Conservation (phyloP, 805 yeast genomes). For the Sporopachydermia quercuum region DNA sequence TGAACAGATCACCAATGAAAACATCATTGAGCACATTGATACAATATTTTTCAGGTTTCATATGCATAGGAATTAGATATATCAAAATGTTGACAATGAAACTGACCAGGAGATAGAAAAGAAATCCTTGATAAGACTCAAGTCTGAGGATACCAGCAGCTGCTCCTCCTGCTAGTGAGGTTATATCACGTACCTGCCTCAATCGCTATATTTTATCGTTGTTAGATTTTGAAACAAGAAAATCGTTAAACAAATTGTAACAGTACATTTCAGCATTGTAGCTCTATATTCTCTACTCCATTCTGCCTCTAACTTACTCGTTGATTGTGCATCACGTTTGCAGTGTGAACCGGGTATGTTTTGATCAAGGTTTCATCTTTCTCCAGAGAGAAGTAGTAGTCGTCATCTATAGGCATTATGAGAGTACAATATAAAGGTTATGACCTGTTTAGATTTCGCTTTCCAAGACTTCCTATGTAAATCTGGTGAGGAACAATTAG, state of each 20-base stretch:
- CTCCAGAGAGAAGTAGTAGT: neutral
- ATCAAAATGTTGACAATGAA: constrained; percentile 20
- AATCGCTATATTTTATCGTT: neutral
- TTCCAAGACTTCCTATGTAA: no score
- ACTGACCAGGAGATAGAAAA: constrained; percentile 25
- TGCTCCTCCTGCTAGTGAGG: constrained; percentile 34
- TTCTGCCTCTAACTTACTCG: no score
- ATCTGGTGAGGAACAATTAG: no score
- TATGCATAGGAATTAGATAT: constrained; percentile 20
- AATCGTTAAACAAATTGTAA: no score
- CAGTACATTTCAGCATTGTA: no score
- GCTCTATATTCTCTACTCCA: no score
- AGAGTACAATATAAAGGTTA: no score
- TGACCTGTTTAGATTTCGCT: no score
- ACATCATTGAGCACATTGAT: constrained; percentile 25
- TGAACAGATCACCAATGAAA: constrained; percentile 27
- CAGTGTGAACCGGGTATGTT: neutral
- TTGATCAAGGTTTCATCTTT: neutral
- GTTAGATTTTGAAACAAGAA: no score
- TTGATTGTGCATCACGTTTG: neutral
- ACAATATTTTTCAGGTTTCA: constrained; percentile 24
- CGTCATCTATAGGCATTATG: neutral
- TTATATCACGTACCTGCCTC: constrained; percentile 23
- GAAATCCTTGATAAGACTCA: constrained; percentile 33
- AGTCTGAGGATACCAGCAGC: constrained; percentile 41